Percentiles rank a stretch among this genome's conserved stretches.
These are phyloP conservation scores for Austroboletus rostrupii DNA, from an alignment of 1,284 basidiomycete species.

Conservation along the genomic window DNA sequence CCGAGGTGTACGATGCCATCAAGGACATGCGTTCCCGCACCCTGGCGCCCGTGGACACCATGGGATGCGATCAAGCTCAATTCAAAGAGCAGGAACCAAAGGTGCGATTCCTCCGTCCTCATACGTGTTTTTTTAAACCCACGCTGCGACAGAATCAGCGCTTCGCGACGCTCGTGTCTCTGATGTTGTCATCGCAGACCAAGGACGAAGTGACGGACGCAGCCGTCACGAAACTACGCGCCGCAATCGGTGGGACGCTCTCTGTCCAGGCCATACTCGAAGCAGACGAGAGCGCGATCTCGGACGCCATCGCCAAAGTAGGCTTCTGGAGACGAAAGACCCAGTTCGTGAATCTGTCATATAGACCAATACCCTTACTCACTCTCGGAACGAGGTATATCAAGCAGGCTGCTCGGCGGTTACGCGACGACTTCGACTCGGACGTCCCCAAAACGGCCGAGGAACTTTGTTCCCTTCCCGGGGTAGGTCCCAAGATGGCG, in stretches of 20 bases:
- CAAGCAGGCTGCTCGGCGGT: constrained; percentile 63
- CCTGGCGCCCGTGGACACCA: constrained; percentile 85
- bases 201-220: constrained; percentile 89
- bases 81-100: constrained; percentile 58
- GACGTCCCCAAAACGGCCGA: constrained; percentile 87
- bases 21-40: constrained; percentile 72
- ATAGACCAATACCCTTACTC: too few relatives aligned
- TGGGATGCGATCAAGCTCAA: constrained; percentile 80
- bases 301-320: constrained; percentile 81
- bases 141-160: constrained; percentile 58
- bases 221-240: constrained; percentile 76
- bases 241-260: constrained; percentile 72
- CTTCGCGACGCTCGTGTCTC: constrained; percentile 83
- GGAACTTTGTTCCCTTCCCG: constrained; percentile 78
- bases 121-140: too few relatives aligned
- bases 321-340: constrained; percentile 93
- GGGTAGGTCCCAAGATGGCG: constrained; percentile 93
- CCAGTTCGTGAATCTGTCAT: constrained; percentile 39
- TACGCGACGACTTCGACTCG: constrained; percentile 69
- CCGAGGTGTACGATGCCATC: constrained; percentile 72
- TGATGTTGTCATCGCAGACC: constrained; percentile 96
- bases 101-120: too few relatives aligned
- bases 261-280: constrained; percentile 69
- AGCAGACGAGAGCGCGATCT: constrained; percentile 62
- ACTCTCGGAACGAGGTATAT: constrained; percentile 51